phyloP scores from a whole-genome alignment of 129 eudicot genomes.

The Sambucus nigra region DNA sequence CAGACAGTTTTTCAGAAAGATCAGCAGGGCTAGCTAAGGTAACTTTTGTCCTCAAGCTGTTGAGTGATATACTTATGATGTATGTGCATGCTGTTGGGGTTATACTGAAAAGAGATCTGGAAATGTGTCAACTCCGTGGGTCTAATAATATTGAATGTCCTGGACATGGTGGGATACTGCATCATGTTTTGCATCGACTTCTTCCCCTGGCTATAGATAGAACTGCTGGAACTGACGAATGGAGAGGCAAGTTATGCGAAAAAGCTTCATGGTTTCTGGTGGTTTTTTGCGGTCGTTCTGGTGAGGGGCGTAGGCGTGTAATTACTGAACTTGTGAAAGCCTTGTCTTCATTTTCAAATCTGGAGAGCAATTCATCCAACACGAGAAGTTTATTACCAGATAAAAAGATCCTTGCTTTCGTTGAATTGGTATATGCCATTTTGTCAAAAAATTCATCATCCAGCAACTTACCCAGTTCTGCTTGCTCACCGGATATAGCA shows the following conservation, averaged over 20 bases:
- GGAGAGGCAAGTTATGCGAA: constrained; percentile 83
- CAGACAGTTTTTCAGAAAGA: constrained; percentile 51
- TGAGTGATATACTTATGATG: constrained; percentile 93
- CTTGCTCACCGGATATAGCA: constrained; percentile 93
- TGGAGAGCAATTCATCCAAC: constrained; percentile 45
- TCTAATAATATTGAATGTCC: constrained; percentile 34
- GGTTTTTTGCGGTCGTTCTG: constrained; percentile 90
- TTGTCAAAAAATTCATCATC: constrained; percentile 83
- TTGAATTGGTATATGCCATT: constrained; percentile 76
- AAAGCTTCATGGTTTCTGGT: constrained; percentile 96
- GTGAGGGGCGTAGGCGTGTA: constrained; percentile 93
- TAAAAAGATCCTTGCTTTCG: constrained; percentile 67
- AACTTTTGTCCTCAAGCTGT: constrained; percentile 75
- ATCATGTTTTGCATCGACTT: constrained; percentile 71
- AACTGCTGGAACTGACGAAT: constrained; percentile 62
- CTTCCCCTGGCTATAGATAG: constrained; percentile 51
- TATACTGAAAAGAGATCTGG: constrained; percentile 70
- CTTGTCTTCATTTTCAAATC: constrained; percentile 44
- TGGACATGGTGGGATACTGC: constrained; percentile 74
- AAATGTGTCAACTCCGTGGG: constrained; percentile 54
- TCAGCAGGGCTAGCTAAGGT: constrained; percentile 71
- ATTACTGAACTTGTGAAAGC: constrained; percentile 89
- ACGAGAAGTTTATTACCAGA: constrained; percentile 58
- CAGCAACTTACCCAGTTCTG: constrained; percentile 66
- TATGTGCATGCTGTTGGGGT: constrained; percentile 89